Evolutionary conservation across 1,284 basidiomycete genomes (phyloP), one percentile per base, ranked within the genome.

Genomic region (Thelephora terrestris): DNA sequence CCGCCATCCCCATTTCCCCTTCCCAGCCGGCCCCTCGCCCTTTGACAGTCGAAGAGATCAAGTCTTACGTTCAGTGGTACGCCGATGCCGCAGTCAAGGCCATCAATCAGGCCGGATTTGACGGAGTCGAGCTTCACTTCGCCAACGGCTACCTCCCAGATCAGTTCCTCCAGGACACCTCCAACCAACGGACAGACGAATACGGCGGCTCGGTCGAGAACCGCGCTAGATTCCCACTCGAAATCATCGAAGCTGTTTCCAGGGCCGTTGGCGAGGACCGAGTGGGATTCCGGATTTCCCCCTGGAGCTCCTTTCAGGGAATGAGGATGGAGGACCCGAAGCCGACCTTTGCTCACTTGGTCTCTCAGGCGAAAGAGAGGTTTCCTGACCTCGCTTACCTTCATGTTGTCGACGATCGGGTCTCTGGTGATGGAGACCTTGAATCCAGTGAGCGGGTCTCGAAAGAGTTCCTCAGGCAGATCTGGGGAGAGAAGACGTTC

Each of bases 151-250:
- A 68, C 54, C 58, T 73, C 4, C 43, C 69, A 38, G 66, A 68
- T 55, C 64, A 70, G 53, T 73, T 71, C 59, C 40, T 70, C 40
- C 63, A 69, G 32, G 58, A 63, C 45, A 54, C 57, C 1, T 56
- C 66, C 42, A 81, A 81, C 65, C 64, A 70, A 29, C 73, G 79
- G 24, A 75, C 71, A 9, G 80, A 84, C 61, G 63, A 69, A 43
- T 85, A 79, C 57, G 79, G 79, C 5, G 79, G 78, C 2, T 68
- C 68, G 2, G 50, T 77, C 21, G 74, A 78, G 61, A 79, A 79
- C 56, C 66, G 79, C 12, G 56, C 64, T 2, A 63, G 73, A 10
- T 81, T 82, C 50, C 55, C 67, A 1, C 61, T 78, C 52, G 68
- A 70, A 55, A 65, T 79, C 16, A 61, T 78, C 2, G 69, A 74